phyloP scores from a whole-genome alignment of 176 grass and related monocot genomes.

The Oryza meridionalis region DNA sequence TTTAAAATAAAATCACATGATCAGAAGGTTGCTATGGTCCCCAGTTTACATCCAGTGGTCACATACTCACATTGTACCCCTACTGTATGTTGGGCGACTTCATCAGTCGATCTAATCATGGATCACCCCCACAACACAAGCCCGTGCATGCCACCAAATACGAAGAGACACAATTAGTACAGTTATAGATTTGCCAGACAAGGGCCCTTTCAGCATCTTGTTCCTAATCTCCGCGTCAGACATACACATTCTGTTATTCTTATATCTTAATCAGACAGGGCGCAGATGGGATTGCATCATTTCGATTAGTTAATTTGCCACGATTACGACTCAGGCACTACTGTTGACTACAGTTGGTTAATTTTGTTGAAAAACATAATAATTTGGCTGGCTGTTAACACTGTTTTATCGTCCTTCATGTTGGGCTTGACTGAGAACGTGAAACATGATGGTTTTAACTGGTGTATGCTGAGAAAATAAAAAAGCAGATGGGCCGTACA shows the following conservation, averaged over 20 bases:
- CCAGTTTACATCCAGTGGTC: not conserved
- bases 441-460: not conserved
- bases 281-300: not conserved
- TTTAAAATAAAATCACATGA: not conserved
- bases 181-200: not conserved
- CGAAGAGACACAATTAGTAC: not conserved
- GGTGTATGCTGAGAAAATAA: not conserved
- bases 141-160: not conserved
- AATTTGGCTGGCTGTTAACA: not conserved
- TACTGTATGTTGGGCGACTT: too few relatives aligned
- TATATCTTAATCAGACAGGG: not conserved
- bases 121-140: too few relatives aligned
- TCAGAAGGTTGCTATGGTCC: not conserved
- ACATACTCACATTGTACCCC: not conserved
- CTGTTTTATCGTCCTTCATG: not conserved
- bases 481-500: not conserved
- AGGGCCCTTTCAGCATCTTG: not conserved
- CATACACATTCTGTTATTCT: not conserved
- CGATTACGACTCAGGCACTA: not conserved
- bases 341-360: not conserved
- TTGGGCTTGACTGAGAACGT: conserved; percentile 7
- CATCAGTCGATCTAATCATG: not conserved
- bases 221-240: not conserved
- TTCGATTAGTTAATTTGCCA: not conserved
- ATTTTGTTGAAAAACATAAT: not conserved